These are phyloP conservation scores for Solidago caesia DNA, from an alignment of 129 eudicot genomes.

Conservation along the genomic window DNA sequence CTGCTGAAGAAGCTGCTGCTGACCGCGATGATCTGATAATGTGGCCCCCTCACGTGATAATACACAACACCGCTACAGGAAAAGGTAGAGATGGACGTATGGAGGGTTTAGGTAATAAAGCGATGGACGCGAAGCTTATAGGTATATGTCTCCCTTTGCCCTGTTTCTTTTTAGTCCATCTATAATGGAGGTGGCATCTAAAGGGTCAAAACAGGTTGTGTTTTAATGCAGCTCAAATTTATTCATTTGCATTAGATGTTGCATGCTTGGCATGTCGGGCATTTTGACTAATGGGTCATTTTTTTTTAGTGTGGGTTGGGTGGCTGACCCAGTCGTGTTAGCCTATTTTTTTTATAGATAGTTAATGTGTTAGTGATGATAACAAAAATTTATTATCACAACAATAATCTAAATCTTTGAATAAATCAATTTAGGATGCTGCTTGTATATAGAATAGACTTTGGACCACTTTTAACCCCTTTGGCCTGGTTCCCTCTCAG, in stretches of 20 bases:
- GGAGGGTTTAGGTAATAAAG: constrained; percentile 96
- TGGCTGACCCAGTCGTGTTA: background rate
- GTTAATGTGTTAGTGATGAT: too few species aligned
- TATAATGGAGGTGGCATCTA: background rate
- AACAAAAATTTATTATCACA: too few species aligned
- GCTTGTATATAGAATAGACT: too few species aligned
- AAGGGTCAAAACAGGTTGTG: background rate
- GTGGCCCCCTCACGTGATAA: constrained; percentile 95
- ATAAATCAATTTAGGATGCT: too few species aligned
- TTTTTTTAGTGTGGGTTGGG: background rate
- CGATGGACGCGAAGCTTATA: constrained; percentile 80
- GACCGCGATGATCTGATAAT: constrained; percentile 71
- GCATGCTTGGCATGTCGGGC: background rate
- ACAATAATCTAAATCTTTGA: too few species aligned
- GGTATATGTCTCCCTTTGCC: constrained; percentile 47
- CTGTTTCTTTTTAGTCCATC: constrained; percentile 1
- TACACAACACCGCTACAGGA: constrained; percentile 80
- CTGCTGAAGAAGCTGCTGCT: constrained; percentile 76
- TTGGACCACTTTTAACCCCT: too few species aligned
- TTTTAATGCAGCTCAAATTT: background rate
- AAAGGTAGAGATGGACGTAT: constrained; percentile 85
- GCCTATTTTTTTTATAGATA: too few species aligned
- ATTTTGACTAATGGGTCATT: background rate
- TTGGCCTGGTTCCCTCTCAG: too few species aligned
- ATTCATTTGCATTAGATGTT: background rate